Base-by-base conservation (phyloP, 345 rosid genomes). In the Erysimum cheiranthoides region DNA sequence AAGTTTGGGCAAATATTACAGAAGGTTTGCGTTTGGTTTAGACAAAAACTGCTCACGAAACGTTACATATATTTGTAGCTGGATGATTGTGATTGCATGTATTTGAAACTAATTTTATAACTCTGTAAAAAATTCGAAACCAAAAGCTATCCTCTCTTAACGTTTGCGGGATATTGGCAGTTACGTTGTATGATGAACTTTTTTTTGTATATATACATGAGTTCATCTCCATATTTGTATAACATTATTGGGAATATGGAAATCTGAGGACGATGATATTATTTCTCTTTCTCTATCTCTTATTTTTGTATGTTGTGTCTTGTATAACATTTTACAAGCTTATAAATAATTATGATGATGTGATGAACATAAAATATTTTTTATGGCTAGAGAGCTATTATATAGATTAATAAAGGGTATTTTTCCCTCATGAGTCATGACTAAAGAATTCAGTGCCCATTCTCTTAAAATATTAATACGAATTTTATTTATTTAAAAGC, bases 1-100 rank as follows among this genome's bases (percentile, higher is more conserved):
- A 61, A 76, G 79, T 61, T 39, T 76, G 49, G 49, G 50, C 74
- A 76, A 25, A 61, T 53, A 21, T 21, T 21, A 61, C 70, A 76
- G 58, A 69, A 21, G 70, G 65, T 69, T 69, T 69, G 65, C 75
- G 79, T 76, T 61, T 69, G 58, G 70, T 61, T 76, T 76, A 52
- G 34, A 40, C 58, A 45, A 39, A 39, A 42, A 16, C 39, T 61
- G 64, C 45, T 61, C 35, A 18, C 54, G 10, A 56, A 69, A 69
- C 57, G 49, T 61, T 34, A 5, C 17, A 10, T 34, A 60, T 40
- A 56, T 57, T 13, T 57, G 31, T 66, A n/a, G 40, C 6, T 74
- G 66, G 65, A 66, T 58, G 66, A 45, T 66, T 64, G 31, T 66
- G 50, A 65, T 45, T 74, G 39, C 57, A 74, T 34, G 38, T 10